Percentiles rank a stretch among this genome's conserved stretches.
These are phyloP conservation scores for Pichia pseudocactophila DNA, from an alignment of 805 yeast genomes.

Conservation along the genomic window DNA sequence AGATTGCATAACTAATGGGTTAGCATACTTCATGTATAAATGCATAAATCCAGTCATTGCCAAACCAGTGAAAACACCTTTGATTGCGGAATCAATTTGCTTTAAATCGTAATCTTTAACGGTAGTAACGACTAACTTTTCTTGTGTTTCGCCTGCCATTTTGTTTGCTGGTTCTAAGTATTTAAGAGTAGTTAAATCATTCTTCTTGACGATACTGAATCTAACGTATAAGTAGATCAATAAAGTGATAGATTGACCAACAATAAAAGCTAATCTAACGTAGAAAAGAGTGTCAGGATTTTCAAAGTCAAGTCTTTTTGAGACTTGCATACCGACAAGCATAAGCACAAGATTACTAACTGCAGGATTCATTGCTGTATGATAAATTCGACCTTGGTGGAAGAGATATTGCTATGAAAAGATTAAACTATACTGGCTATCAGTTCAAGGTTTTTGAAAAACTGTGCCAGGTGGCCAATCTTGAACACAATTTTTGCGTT, in stretches of 20 bases:
- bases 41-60: conserved; percentile 99
- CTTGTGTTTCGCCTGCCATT: conserved; percentile 64
- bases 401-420: too few species aligned
- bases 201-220: conserved; percentile 54
- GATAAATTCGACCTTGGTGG: too few species aligned
- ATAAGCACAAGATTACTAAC: conserved; percentile 77
- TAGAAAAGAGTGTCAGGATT: conserved; percentile 64
- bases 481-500: too few species aligned
- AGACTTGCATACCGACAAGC: conserved; percentile 94
- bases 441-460: too few species aligned
- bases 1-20: conserved; percentile 93
- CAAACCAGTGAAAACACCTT: conserved; percentile 75
- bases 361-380: conserved; percentile 67
- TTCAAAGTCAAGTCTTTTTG: conserved; percentile 83
- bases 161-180: conserved; percentile 81
- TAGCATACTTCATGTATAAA: conserved; percentile 91
- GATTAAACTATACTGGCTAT: too few species aligned
- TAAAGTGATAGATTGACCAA: conserved; percentile 59
- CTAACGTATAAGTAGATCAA: conserved; percentile 60
- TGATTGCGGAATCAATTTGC: conserved; percentile 73
- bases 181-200: conserved; percentile 86
- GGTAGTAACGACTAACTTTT: conserved; percentile 77
- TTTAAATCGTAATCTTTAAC: conserved; percentile 89
- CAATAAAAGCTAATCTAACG: conserved; percentile 63
- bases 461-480: too few species aligned